Conservation (phyloP, 306 rosid species). For the Cucurbita argyrosperma region DNA sequence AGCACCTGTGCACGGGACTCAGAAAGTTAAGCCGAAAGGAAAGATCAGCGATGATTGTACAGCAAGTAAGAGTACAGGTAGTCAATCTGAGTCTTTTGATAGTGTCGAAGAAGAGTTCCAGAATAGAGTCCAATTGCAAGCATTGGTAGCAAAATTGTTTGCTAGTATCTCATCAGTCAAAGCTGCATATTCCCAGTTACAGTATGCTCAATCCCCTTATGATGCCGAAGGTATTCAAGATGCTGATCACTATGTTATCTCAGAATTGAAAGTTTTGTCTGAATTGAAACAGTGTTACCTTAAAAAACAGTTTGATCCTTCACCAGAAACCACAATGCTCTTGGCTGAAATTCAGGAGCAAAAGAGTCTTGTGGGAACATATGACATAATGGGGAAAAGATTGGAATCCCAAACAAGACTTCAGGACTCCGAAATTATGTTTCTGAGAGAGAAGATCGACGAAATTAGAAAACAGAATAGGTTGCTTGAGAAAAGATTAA, state of each 20-base stretch:
- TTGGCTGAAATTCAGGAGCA: conserved; percentile 71
- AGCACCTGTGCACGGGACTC: conserved; percentile 37
- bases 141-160: conserved; percentile 48
- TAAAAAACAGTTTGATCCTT: conserved; percentile 64
- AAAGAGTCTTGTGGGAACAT: conserved; percentile 52
- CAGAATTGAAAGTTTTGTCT: conserved; percentile 57
- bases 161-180: conserved; percentile 63
- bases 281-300: conserved; percentile 68
- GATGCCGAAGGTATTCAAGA: conserved; percentile 64
- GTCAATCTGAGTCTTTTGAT: conserved; percentile 21
- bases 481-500: conserved; percentile 41
- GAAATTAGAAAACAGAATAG: conserved; percentile 46
- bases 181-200: conserved; percentile 72
- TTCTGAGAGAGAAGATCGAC: conserved; percentile 50
- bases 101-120: conserved; percentile 42
- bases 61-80: conserved; percentile 14
- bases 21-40: conserved; percentile 3
- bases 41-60: conserved; percentile 3
- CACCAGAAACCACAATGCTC: conserved; percentile 35
- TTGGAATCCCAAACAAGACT: conserved; percentile 59
- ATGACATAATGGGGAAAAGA: conserved; percentile 53
- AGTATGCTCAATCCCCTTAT: conserved; percentile 60
- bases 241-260: conserved; percentile 42
- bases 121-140: conserved; percentile 47
- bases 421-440: conserved; percentile 57